Conservation (phyloP, 345 rosid genomes). For the Ailanthus altissimus region DNA sequence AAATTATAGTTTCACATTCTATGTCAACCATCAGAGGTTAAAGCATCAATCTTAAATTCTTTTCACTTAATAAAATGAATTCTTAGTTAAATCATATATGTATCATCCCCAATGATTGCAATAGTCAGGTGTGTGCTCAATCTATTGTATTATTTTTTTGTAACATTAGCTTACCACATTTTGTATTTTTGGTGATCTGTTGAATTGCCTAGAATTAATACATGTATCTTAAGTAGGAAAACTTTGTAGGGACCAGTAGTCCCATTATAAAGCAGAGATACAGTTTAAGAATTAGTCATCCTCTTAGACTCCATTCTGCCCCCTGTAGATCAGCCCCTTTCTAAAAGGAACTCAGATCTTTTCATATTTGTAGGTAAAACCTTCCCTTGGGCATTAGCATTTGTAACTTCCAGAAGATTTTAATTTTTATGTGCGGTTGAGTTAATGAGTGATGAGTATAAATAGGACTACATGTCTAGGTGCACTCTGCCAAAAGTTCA, state of each 20-base stretch:
- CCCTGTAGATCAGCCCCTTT: background rate
- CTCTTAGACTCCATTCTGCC: background rate
- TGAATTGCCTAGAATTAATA: background rate
- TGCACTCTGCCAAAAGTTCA: slow-evolving; percentile 65
- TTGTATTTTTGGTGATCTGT: background rate
- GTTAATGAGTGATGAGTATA: background rate
- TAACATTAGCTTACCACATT: background rate
- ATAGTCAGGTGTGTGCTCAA: background rate
- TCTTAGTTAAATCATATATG: background rate
- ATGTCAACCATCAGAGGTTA: background rate
- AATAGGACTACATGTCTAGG: slow-evolving; percentile 36
- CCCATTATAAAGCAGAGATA: background rate
- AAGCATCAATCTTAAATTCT: background rate
- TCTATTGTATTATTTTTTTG: background rate
- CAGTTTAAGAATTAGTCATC: background rate
- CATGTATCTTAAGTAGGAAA: background rate
- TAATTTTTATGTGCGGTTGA: background rate
- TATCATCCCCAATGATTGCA: background rate
- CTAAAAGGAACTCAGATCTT: background rate
- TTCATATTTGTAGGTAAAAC: background rate
- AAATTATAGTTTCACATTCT: background rate
- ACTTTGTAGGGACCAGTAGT: background rate
- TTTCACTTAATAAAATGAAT: background rate
- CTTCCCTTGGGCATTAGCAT: background rate
- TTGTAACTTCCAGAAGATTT: background rate